A percentile compares a stretch with the other conserved stretches of the same genome.
These are phyloP conservation scores for Aspergillus bridgeri DNA, from an alignment of 495 filamentous ascomycete species.

Conservation along the genomic window DNA sequence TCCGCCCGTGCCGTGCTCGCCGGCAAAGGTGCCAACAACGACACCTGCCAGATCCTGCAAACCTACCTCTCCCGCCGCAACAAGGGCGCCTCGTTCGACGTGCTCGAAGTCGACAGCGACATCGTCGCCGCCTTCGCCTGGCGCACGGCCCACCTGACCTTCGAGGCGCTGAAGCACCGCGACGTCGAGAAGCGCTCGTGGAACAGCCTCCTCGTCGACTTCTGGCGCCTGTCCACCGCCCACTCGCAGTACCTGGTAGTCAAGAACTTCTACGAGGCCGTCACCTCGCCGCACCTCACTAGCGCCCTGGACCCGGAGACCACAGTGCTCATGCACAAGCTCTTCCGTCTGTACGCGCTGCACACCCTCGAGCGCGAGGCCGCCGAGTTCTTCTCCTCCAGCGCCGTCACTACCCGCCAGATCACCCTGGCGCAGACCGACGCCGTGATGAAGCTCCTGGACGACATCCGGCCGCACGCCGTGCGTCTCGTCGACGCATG, in stretches of 20 bases:
- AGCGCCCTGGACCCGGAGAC: conserved; percentile 51
- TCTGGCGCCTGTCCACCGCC: conserved; percentile 66
- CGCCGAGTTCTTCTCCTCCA: conserved; percentile 62
- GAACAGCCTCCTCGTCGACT: conserved; percentile 70
- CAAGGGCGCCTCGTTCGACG: conserved; percentile 64
- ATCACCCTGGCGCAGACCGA: conserved; percentile 58
- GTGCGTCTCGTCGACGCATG: conserved; percentile 63
- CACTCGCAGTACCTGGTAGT: conserved; percentile 68
- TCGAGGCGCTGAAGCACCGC: conserved; percentile 67
- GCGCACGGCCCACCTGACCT: conserved; percentile 65
- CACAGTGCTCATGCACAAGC: conserved; percentile 50
- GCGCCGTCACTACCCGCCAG: conserved; percentile 61
- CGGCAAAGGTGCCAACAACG: conserved; percentile 52
- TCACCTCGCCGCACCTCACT: conserved; percentile 45
- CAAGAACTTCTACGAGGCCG: conserved; percentile 68
- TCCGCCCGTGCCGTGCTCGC: conserved; percentile 60
- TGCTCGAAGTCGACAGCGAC: conserved; percentile 59
- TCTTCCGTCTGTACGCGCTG: conserved; percentile 64
- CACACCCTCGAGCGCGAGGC: conserved; percentile 64
- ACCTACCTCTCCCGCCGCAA: conserved; percentile 58
- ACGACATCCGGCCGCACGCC: conserved; percentile 65
- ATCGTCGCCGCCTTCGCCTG: conserved; percentile 68
- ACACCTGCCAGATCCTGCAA: conserved; percentile 55
- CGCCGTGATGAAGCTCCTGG: conserved; percentile 59
- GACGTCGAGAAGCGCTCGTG: conserved; percentile 66